Percentiles rank a stretch among this genome's conserved stretches.
These are phyloP conservation scores for Ensete glaucum DNA, from an alignment of 176 grass and related monocot genomes.

Conservation along the genomic window DNA sequence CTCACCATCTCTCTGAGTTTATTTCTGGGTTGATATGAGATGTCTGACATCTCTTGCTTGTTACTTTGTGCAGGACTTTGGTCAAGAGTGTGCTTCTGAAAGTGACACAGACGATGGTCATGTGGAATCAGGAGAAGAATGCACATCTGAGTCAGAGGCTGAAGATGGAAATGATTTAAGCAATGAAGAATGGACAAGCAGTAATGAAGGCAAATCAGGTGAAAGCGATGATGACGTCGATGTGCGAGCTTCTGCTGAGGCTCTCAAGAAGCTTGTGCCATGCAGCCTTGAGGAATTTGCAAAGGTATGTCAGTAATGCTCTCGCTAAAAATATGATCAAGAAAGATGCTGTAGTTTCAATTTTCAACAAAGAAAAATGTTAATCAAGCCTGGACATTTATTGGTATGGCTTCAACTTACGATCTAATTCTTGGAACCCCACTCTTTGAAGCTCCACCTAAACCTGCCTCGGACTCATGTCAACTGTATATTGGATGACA, in stretches of 20 bases:
- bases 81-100: constrained; percentile 56
- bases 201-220: constrained; percentile 47
- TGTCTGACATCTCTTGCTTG: background rate
- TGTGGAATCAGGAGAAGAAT: constrained; percentile 64
- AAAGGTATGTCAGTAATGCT: constrained; percentile 35
- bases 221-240: constrained; percentile 73
- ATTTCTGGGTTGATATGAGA: constrained; percentile 6
- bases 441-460: no score
- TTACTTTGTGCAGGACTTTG: constrained; percentile 41
- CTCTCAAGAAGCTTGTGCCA: constrained; percentile 56
- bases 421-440: no score
- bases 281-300: constrained; percentile 60
- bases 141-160: constrained; percentile 54
- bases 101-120: constrained; percentile 55
- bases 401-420: no score
- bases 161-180: constrained; percentile 40
- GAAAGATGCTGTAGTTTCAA: no score
- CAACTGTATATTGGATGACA: no score
- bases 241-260: constrained; percentile 45
- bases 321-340: no score
- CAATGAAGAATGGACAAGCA: constrained; percentile 67
- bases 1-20: constrained; percentile 5
- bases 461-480: no score
- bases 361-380: no score
- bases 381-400: no score